These are phyloP conservation scores for Glycine soja DNA, from an alignment of 306 rosid genomes.

Conservation along the genomic window DNA sequence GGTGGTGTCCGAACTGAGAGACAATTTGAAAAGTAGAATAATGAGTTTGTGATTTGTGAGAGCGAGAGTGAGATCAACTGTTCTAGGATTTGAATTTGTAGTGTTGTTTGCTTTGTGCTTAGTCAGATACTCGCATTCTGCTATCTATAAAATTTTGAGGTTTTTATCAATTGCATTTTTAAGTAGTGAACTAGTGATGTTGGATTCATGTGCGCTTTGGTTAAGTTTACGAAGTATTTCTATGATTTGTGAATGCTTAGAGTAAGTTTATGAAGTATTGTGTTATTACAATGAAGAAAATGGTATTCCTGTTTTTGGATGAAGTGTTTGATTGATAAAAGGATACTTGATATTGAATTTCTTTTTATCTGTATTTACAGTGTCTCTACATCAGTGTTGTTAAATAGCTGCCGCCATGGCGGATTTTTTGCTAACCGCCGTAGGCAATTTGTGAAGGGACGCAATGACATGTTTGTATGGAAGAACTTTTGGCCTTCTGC, in stretches of 20 bases:
- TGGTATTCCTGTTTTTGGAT: no score
- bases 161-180: not conserved
- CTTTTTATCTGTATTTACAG: not conserved
- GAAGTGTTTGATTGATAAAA: not conserved
- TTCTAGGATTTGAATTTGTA: not conserved
- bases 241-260: not conserved
- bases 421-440: no score
- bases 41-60: conserved; percentile 1
- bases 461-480: no score
- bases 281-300: no score
- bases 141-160: not conserved
- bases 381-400: not conserved
- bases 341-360: not conserved
- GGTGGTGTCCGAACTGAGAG: no score
- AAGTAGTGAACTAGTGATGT: not conserved
- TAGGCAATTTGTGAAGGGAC: no score
- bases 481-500: no score
- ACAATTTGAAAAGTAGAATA: not conserved
- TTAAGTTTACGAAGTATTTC: no score
- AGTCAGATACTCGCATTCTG: not conserved
- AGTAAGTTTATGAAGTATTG: not conserved
- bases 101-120: conserved; percentile 1
- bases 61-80: not conserved
- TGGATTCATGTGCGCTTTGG: not conserved
- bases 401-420: no score